These are phyloP conservation scores for Massarina eburnea DNA, from an alignment of 2,329 filamentous ascomycete genomes.

Conservation along the genomic window DNA sequence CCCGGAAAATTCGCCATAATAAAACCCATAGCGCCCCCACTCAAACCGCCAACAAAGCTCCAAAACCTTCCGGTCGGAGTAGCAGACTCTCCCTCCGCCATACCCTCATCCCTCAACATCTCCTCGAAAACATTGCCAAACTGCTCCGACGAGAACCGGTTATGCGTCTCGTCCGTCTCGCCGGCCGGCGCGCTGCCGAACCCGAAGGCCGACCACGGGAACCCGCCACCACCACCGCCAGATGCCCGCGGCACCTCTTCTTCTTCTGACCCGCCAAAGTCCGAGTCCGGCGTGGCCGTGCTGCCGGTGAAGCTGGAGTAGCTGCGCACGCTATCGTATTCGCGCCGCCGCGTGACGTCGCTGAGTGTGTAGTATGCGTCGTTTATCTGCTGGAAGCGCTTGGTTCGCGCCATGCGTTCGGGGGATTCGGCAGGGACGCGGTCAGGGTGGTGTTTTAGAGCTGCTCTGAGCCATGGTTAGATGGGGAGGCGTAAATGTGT, in stretches of 20 bases:
- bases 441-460: slow-evolving; percentile 90
- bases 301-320: slow-evolving; percentile 53
- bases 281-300: slow-evolving; percentile 48
- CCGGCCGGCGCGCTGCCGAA: slow-evolving; percentile 52
- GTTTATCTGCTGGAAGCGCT: slow-evolving; percentile 87
- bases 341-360: slow-evolving; percentile 71
- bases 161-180: slow-evolving; percentile 49
- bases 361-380: slow-evolving; percentile 92
- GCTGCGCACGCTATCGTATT: slow-evolving; percentile 77
- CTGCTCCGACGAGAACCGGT: slow-evolving; percentile 71
- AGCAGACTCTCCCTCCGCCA: slow-evolving; percentile 70
- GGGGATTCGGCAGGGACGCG: slow-evolving; percentile 82
- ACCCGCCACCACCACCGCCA: slow-evolving; percentile 47
- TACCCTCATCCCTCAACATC: slow-evolving; percentile 57
- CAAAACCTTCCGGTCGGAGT: slow-evolving; percentile 75
- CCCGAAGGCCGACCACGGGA: slow-evolving; percentile 76
- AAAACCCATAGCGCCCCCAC: slow-evolving; percentile 88
- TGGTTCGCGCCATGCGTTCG: slow-evolving; percentile 78
- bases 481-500: background rate
- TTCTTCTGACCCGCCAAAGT: too few relatives aligned
- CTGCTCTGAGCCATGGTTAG: slow-evolving; percentile 59
- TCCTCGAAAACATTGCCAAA: slow-evolving; percentile 70
- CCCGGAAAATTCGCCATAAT: slow-evolving; percentile 93
- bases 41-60: slow-evolving; percentile 80
- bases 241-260: slow-evolving; percentile 52